Conservation (phyloP, 179 eudicot species). For the Dionaea muscipula region DNA sequence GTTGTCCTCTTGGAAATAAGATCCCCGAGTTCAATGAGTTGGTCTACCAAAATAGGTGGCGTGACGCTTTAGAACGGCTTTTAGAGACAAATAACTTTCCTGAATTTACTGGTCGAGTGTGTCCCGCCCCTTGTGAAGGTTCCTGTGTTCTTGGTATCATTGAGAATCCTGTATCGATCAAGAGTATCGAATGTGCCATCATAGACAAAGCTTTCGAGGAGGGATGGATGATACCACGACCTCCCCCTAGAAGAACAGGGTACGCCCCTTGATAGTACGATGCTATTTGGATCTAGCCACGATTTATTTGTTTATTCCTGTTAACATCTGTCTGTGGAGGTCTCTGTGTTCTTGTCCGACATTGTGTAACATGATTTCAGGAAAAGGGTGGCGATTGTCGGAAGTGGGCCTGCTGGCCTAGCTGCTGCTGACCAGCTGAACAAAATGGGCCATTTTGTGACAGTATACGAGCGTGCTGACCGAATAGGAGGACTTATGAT, state of each 20-base stretch:
- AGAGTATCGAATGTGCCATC: constrained; percentile 85
- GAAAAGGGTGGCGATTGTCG: constrained; percentile 69
- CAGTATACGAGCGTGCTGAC: constrained; percentile 89
- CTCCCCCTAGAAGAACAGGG: constrained; percentile 86
- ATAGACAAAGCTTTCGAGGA: constrained; percentile 96
- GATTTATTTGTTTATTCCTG: not conserved
- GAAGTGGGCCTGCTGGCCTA: constrained; percentile 98
- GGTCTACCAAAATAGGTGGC: constrained; percentile 95
- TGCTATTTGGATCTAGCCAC: not conserved
- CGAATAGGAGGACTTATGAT: constrained; percentile 97
- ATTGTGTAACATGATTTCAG: constrained; percentile 27
- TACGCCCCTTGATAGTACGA: constrained; percentile 9
- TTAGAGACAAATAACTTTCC: constrained; percentile 96
- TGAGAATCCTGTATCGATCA: constrained; percentile 94
- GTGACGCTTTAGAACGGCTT: constrained; percentile 89
- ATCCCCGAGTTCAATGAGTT: constrained; percentile 95
- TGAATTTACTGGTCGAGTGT: constrained; percentile 95
- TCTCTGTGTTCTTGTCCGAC: no score
- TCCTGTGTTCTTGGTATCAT: constrained; percentile 98
- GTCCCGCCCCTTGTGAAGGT: constrained; percentile 99
- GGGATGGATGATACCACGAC: constrained; percentile 99
- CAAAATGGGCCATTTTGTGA: constrained; percentile 79
- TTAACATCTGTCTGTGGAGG: no score
- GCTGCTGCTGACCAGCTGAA: constrained; percentile 98
- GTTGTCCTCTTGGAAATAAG: constrained; percentile 97